Base-by-base conservation (phyloP, 257 asterid species). In the Ocimum tenuiflorum region DNA sequence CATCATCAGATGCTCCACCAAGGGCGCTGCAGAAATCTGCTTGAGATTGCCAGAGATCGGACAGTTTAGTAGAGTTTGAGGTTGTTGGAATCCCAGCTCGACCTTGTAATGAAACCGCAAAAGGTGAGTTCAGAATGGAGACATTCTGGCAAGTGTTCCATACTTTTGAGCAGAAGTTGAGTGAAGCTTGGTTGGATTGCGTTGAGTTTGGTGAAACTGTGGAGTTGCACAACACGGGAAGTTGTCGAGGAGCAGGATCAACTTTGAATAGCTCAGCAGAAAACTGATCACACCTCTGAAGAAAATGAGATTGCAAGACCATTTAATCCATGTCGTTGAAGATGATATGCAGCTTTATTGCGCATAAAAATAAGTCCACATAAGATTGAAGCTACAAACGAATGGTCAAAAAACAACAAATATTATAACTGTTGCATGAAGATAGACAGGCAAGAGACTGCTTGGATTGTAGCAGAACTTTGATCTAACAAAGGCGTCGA, bases 201-300 rank as follows among this genome's bases (percentile, higher is more conserved):
- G 85, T 75, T 27, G 94, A 80, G 41, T 77, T 80, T 53, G 86
- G 41, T 22, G 83, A 72, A 55, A 67, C 48, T 9, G 96, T 83
- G 22, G 96, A 82, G 89, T 84, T 87, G 60, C 98, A 91, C 4
- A 89, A 79, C 29, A 82, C 77, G 1, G 98, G 98, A 49, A 89
- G 70, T 52, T 80, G 72, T 71, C 87, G 75, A 33, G 86, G 86
- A 33, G 45, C 61, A 4, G 86, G 72, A 62, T 69, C 72, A 14
- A 75, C 71, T 63, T 85, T 20, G 67, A 70, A 91, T 43, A 91
- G 87, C 51, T 85, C 87, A 35, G 86, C 92, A 45, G 96, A 89
- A 73, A 85, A 91, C 46, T 58, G 91, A 83, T 91, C 98, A 73
- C 98, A 91, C 55, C 80, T 85, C 98, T 91, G 95, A 52, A 74